These are phyloP conservation scores for Fusarium sp. DNA, from an alignment of 2,329 filamentous ascomycete species.

Conservation along the genomic window DNA sequence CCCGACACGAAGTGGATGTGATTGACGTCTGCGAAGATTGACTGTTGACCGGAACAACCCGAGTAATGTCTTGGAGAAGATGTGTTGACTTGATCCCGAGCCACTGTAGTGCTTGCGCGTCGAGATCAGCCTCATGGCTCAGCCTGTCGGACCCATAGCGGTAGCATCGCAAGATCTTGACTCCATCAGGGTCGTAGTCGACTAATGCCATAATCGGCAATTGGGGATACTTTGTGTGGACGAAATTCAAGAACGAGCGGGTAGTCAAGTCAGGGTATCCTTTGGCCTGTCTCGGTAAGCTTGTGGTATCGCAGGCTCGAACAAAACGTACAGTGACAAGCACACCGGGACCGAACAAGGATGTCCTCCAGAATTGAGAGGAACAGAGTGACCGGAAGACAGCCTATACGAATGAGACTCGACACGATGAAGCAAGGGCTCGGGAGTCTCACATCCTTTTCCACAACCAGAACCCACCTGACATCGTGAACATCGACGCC, in stretches of 20 bases:
- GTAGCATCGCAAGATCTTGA: conserved; percentile 78
- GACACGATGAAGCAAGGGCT: accelerated
- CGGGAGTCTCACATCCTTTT: conserved; percentile 71
- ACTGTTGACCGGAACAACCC: not conserved
- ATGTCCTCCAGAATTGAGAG: conserved; percentile 62
- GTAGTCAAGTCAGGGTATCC: conserved; percentile 83
- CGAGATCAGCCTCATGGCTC: conserved; percentile 64
- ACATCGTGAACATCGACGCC: conserved; percentile 58
- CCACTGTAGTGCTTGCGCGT: conserved; percentile 66
- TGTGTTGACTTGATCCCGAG: conserved; percentile 66
- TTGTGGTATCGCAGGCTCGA: not conserved
- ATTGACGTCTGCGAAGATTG: conserved; percentile 34
- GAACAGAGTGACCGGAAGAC: conserved; percentile 74
- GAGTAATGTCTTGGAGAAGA: conserved; percentile 40
- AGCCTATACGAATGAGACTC: conserved; percentile 60
- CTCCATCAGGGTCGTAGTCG: conserved; percentile 80
- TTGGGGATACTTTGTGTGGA: conserved; percentile 58
- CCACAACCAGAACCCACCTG: conserved; percentile 76
- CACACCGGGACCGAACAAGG: conserved; percentile 64
- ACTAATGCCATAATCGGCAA: conserved; percentile 71
- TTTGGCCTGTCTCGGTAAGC: conserved; percentile 66
- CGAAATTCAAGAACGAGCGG: conserved; percentile 66
- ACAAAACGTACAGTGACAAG: conserved; percentile 67
- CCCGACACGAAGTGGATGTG: conserved; percentile 42
- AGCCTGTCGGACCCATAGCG: conserved; percentile 72